Conservation (phyloP, 495 filamentous ascomycete species). For the Hyaloscypha hepaticicola region DNA sequence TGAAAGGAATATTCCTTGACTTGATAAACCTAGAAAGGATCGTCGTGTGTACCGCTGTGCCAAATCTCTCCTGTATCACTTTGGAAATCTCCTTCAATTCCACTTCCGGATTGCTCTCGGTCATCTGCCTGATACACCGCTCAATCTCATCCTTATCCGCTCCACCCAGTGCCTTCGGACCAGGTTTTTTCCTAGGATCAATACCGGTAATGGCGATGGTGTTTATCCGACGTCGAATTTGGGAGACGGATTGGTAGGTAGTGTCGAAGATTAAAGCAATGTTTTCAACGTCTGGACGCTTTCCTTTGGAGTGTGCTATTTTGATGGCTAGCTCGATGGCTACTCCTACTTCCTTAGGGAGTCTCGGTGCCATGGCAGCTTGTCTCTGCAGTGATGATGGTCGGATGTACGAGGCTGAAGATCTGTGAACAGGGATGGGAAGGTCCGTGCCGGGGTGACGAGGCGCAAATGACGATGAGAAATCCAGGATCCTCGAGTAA, state of each 20-base stretch:
- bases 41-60: not conserved
- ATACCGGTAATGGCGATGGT: conserved; percentile 1
- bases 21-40: conserved; percentile 23
- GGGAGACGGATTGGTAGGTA: conserved; percentile 12
- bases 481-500: no score
- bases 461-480: not conserved
- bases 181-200: conserved; percentile 11
- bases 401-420: not conserved
- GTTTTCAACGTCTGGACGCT: not conserved
- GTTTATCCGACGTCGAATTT: conserved; percentile 15
- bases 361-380: conserved; percentile 12
- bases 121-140: not conserved
- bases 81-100: conserved; percentile 11
- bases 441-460: not conserved
- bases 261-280: conserved; percentile 21
- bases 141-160: conserved; percentile 10
- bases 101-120: conserved; percentile 3
- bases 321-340: conserved; percentile 23
- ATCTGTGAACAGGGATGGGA: not conserved
- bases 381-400: not conserved
- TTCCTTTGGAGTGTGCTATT: conserved; percentile 1
- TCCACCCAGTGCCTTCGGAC: not conserved
- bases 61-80: conserved; percentile 6
- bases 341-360: conserved; percentile 18
- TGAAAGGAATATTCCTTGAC: conserved; percentile 18